Percentiles rank a stretch among this genome's conserved stretches.
phyloP scores from a whole-genome alignment of 345 rosid species.

The Salix dunnii region DNA sequence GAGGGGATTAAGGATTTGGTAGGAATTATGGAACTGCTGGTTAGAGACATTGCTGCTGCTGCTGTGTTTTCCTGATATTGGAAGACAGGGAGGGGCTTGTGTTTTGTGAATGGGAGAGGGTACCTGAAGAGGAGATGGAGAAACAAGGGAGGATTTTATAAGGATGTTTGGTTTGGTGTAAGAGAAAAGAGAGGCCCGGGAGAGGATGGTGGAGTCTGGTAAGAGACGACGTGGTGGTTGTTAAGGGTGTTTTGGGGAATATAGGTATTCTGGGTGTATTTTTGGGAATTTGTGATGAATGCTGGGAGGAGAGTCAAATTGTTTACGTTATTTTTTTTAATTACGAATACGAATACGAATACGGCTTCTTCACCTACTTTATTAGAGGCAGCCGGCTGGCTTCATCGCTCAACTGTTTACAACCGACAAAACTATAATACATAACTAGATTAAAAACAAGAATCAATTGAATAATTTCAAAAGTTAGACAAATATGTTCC shows the following conservation, averaged over 20 bases:
- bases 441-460: no score
- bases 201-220: slow-evolving; percentile 3
- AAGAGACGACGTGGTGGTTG: slow-evolving; percentile 1
- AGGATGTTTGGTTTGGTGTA: background rate
- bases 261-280: background rate
- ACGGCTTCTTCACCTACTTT: slow-evolving; percentile 9
- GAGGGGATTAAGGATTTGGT: slow-evolving; percentile 10
- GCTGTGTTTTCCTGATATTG: background rate
- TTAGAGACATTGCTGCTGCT: background rate
- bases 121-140: background rate
- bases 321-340: background rate
- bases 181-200: background rate
- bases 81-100: background rate
- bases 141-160: slow-evolving; percentile 2
- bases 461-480: no score
- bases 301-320: background rate
- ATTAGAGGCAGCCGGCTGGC: background rate
- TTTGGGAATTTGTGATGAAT: background rate
- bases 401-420: background rate
- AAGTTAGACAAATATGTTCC: no score
- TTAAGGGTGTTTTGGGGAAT: slow-evolving; percentile 3
- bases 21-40: slow-evolving; percentile 16
- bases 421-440: no score
- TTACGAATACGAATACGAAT: no score
- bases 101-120: background rate